A percentile compares a stretch with the other conserved stretches of the same genome.
Evolutionary conservation across 352 stramenopile species (phyloP).

Genomic region (Pythium aristosporum): DNA sequence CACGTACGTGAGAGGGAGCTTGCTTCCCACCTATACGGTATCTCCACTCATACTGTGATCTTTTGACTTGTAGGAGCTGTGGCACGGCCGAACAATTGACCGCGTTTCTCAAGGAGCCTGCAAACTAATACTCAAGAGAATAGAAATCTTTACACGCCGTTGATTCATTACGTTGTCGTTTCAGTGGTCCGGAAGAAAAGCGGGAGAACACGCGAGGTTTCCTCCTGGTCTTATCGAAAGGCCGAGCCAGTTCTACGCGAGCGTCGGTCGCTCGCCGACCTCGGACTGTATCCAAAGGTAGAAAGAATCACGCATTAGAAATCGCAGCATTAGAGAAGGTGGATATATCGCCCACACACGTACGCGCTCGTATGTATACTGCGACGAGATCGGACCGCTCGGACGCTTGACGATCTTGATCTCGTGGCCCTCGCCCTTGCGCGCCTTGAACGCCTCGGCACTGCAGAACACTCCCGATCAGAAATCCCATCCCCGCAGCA

Average conservation of each 20-base stretch:
- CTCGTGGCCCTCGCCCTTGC: slow-evolving; percentile 42
- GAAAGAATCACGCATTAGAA: neutral
- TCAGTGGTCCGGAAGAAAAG: neutral
- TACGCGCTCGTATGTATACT: slow-evolving; percentile 55
- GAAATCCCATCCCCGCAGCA: neutral
- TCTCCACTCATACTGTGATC: neutral
- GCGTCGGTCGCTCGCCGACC: slow-evolving; percentile 60
- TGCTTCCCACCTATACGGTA: too few relatives aligned
- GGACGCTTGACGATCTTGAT: slow-evolving; percentile 44
- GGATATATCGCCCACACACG: slow-evolving; percentile 3
- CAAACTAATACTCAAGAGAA: neutral
- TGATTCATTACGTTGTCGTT: slow-evolving; percentile 21
- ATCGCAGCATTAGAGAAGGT: neutral
- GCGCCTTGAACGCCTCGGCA: slow-evolving; percentile 54
- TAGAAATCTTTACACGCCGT: slow-evolving; percentile 17
- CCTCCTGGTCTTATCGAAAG: neutral
- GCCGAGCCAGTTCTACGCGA: slow-evolving; percentile 10
- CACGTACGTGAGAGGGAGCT: slow-evolving; percentile 30
- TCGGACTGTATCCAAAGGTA: slow-evolving; percentile 32
- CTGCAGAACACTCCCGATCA: slow-evolving; percentile 24
- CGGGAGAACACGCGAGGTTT: neutral
- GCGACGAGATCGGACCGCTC: slow-evolving; percentile 43
- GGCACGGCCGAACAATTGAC: slow-evolving; percentile 59
- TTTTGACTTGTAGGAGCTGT: slow-evolving; percentile 37
- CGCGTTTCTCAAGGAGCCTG: slow-evolving; percentile 35